Evolutionary conservation across 2,329 filamentous ascomycete species (phyloP), one percentile per base, ranked within the genome.

Genomic region (Basipetospora chlamydospora): DNA sequence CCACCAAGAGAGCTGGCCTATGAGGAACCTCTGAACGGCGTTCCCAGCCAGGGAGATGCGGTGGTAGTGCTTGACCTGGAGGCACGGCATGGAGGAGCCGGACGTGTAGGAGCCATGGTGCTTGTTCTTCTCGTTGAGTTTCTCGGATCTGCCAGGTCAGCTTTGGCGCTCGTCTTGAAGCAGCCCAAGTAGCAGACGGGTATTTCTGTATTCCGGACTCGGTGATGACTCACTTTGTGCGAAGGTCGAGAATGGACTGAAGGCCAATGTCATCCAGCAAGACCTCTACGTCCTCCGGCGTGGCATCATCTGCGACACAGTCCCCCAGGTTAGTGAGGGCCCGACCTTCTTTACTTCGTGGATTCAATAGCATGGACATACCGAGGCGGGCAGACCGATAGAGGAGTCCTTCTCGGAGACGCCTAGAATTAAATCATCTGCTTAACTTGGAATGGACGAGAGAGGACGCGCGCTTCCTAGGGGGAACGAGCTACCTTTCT

Each of bases 21-120:
- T 15, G 26, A 37, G 25, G 20, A 74, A 69, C 29, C 65, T 62
- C 49, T 85, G 79, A 47, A 88, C 85, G 1, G 69, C 64, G 9
- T 66, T 65, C 17, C 83, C 84, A 13, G 84, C 86, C 45, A 92
- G 67, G 49, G 76, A 81, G 58, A 88, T 75, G 39, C 79, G 61
- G 30, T 64, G 58, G 48, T 86, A 84, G 2, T 52, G 51, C 17
- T 84, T 56, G 0, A 73, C 74, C 0, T 73, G 64, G 35, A 88
- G 78, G 43, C 75, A 57, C 4, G 64, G 59, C 15, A 64, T 51
- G 46, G 73, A 70, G 39, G 58, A 61, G 20, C 44, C 17, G 25
- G 46, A 28, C 26, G 29, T 23, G 31, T 46, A 61, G 58, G n/a
- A 61, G 5, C 62, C 58, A 34, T 66, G 53, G 21, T 69, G 68